A percentile compares a stretch with the other conserved stretches of the same genome.
phyloP scores from a whole-genome alignment of 768 basidiomycete genomes.

The Pleurotus cornucopiae region DNA sequence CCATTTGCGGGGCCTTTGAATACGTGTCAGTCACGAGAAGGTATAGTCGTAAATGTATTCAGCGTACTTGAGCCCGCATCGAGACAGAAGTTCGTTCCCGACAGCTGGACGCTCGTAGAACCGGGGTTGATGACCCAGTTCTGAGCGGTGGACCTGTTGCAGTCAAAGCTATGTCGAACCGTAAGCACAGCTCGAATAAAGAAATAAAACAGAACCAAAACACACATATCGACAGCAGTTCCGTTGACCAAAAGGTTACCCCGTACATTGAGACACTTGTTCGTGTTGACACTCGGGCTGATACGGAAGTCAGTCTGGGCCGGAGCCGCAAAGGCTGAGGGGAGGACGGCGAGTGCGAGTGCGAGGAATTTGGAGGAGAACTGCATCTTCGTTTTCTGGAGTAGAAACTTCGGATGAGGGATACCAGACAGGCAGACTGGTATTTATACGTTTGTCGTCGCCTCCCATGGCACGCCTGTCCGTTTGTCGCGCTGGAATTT shows the following conservation, averaged over 20 bases:
- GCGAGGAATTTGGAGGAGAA: too few species aligned
- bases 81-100: neutral
- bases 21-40: neutral
- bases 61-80: slow-evolving; percentile 1
- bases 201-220: neutral
- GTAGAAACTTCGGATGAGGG: too few species aligned
- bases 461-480: too few species aligned
- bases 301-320: neutral
- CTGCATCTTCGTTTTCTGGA: too few species aligned
- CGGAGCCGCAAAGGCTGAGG: too few species aligned
- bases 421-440: too few species aligned
- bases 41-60: neutral
- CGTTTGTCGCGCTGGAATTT: too few species aligned
- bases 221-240: neutral
- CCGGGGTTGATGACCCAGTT: neutral
- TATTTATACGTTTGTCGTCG: too few species aligned
- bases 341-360: too few species aligned
- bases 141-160: slow-evolving; percentile 1
- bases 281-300: slow-evolving; percentile 6
- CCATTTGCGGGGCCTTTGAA: neutral
- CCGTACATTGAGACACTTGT: slow-evolving; percentile 1
- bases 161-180: neutral
- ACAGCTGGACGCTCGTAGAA: neutral
- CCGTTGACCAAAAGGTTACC: slow-evolving; percentile 8
- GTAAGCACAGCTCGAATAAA: neutral